Conservation (phyloP, 306 rosid genomes). For the Dalbergia cultrata region DNA sequence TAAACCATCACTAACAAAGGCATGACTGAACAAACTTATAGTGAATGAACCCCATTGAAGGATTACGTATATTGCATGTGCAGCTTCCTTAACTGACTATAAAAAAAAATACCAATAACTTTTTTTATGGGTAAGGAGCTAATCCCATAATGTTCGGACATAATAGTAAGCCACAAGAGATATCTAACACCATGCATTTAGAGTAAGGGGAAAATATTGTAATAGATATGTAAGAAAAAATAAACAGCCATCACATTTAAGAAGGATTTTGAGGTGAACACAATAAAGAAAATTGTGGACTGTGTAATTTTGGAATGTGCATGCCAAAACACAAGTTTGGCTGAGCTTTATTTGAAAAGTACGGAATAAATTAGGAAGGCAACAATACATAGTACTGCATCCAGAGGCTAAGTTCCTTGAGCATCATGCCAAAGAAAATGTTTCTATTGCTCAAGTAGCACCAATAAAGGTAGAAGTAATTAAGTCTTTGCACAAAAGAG, state of each 20-base stretch:
- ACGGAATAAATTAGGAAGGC: conserved; percentile 10
- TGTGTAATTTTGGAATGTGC: background rate
- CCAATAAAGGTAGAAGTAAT: background rate
- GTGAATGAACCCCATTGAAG: background rate
- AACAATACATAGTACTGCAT: background rate
- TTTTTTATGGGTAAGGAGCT: background rate
- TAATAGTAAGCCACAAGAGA: background rate
- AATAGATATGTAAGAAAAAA: background rate
- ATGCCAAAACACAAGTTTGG: conserved; percentile 16
- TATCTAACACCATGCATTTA: background rate
- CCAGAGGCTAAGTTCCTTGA: background rate
- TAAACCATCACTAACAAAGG: conserved; percentile 8
- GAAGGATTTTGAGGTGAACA: background rate
- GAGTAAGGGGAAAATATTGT: background rate
- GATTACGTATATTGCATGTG: background rate
- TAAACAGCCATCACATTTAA: background rate
- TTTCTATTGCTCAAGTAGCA: conserved; percentile 5
- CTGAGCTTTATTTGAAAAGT: background rate
- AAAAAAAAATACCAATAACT: background rate
- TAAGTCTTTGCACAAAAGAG: background rate
- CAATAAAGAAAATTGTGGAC: background rate
- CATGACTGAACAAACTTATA: background rate
- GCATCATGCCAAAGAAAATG: background rate
- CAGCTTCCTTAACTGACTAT: conserved; percentile 1
- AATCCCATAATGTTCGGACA: background rate